These are phyloP conservation scores for Kwoniella shandongensis DNA, from an alignment of 768 basidiomycete genomes.

Conservation along the genomic window DNA sequence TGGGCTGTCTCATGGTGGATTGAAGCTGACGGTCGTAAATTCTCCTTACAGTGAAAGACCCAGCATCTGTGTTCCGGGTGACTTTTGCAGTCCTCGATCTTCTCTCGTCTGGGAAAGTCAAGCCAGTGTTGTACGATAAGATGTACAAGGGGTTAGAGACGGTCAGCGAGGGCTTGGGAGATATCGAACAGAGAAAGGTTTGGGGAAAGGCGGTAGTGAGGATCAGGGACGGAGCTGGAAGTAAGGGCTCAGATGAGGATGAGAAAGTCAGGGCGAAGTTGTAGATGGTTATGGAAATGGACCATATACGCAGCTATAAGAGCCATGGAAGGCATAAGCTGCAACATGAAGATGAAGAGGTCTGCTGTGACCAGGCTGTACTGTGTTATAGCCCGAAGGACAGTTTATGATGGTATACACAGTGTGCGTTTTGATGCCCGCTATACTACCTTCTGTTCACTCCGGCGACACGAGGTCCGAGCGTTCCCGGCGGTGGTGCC, in stretches of 20 bases:
- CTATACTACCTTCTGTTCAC: too few relatives aligned
- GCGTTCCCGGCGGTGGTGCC: too few relatives aligned
- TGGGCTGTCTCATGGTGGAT: neutral
- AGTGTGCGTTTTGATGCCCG: too few relatives aligned
- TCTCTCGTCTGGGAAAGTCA: conserved; percentile 65
- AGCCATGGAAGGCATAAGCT: too few relatives aligned
- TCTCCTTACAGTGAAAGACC: conserved; percentile 62
- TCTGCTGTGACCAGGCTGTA: too few relatives aligned
- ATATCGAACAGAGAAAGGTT: conserved; percentile 77
- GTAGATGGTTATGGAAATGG: neutral
- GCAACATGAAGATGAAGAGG: too few relatives aligned
- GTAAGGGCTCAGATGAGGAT: neutral
- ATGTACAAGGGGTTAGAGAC: conserved; percentile 67
- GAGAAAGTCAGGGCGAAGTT: neutral
- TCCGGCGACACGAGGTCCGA: too few relatives aligned
- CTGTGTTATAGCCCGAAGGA: too few relatives aligned
- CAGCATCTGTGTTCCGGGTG: conserved; percentile 63
- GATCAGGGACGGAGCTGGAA: conserved; percentile 52
- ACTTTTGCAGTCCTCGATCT: conserved; percentile 73
- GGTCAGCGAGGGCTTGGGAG: conserved; percentile 67
- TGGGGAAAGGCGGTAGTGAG: conserved; percentile 86
- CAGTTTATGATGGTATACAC: too few relatives aligned
- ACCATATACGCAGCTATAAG: too few relatives aligned
- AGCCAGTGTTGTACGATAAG: conserved; percentile 69
- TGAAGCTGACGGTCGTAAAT: neutral